Evolutionary conservation across 2,329 filamentous ascomycete species (phyloP), one percentile per base, ranked within the genome.

Genomic region (Aspergillus arachidicola): DNA sequence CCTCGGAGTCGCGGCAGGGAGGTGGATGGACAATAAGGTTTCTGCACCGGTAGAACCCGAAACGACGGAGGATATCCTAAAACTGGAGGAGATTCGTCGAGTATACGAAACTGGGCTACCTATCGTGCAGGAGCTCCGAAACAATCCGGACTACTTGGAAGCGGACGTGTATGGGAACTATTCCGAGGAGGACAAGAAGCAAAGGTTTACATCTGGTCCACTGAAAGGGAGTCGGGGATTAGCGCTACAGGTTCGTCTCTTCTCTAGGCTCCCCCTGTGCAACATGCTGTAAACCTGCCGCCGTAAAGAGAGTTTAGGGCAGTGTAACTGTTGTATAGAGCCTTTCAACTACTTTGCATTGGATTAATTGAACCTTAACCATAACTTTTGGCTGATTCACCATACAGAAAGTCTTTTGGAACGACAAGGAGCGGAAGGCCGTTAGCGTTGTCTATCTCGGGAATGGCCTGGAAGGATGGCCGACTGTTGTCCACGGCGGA

Each of bases 401-500:
- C 50, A 21, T 77, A 69, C 85, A 92, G 80, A 83, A 85, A 69
- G 78, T 90, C 1, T 93, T 91, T 72, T 87, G 84, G 81, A 87
- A 91, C 72, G 71, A 79, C 4, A 75, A 76, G 34, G 86, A 87
- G 7, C 83, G 86, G 67, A 85, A 87, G 69, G 75, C 87, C 38
- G 79, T 89, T 12, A 85, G 83, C 57, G 82, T 93, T n/a, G 80
- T 93, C 5, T 91, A 84, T 81, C 83, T 93, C 59, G 91, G 91
- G 7, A 75, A 81, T n/a, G 85, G 82, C 1, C 73, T 90, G 23
- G 81, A 84, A 55, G 91, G 91, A 4, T 94, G 90, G 89, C 91
- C 91, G 1, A 84, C 85, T 14, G 82, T 91, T 46, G 87, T 88
- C 58, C 91, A 94, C 78, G 91, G 91, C 60, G 91, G 91, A 16